Percentiles rank a stretch among this genome's conserved stretches.
Evolutionary conservation across 108 stramenopile genomes (phyloP).

Genomic region (Fistulifera pelliculosa): DNA sequence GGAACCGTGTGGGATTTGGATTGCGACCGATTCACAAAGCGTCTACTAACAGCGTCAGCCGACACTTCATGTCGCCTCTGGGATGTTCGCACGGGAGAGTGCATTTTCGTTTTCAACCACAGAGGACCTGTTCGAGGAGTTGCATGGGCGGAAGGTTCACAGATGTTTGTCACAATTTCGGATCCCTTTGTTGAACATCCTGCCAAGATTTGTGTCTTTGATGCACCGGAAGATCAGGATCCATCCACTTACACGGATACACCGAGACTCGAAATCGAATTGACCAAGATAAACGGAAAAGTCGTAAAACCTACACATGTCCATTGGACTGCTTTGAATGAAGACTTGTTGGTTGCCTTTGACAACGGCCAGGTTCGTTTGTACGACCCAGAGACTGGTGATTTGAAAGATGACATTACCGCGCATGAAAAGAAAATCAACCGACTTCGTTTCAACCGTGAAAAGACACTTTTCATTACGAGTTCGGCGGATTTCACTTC

Average conservation of each 20-base stretch:
- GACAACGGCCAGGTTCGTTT: conserved; percentile 89
- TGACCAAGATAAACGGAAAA: conserved; percentile 66
- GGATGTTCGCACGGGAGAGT: conserved; percentile 88
- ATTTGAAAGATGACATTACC: conserved; percentile 63
- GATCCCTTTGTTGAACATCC: conserved; percentile 94
- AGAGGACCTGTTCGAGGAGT: conserved; percentile 88
- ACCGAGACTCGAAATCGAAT: conserved; percentile 75
- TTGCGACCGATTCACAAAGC: conserved; percentile 68
- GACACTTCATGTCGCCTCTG: conserved; percentile 84
- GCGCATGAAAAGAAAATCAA: conserved; percentile 92
- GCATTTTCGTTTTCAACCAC: conserved; percentile 76
- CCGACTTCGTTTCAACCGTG: conserved; percentile 84
- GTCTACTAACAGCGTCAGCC: conserved; percentile 74
- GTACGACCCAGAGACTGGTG: conserved; percentile 84
- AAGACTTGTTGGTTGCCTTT: conserved; percentile 85
- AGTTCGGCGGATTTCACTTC: conserved; percentile 89
- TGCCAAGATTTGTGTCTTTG: conserved; percentile 86
- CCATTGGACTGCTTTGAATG: conserved; percentile 84
- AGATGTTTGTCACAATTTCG: conserved; percentile 89
- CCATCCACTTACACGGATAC: conserved; percentile 33
- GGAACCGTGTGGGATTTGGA: conserved; percentile 98
- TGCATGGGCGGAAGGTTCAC: conserved; percentile 88
- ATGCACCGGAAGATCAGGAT: conserved; percentile 52
- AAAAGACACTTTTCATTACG: conserved; percentile 94
- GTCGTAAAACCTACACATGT: conserved; percentile 85